These are phyloP conservation scores for Eucalyptus albens DNA, from an alignment of 345 rosid species.

Conservation along the genomic window DNA sequence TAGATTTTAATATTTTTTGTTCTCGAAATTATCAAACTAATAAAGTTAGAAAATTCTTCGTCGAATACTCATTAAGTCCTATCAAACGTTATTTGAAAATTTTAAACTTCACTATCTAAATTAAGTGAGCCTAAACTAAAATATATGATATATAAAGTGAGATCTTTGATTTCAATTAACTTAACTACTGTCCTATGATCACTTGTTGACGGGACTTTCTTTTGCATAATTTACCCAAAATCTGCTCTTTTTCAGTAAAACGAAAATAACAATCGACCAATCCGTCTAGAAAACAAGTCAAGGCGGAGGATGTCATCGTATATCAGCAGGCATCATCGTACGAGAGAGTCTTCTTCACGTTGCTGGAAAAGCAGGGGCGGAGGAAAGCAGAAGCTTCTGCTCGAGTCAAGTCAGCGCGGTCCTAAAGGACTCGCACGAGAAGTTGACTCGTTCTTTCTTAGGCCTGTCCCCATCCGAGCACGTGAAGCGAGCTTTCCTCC, in stretches of 20 bases:
- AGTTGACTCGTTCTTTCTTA: not conserved
- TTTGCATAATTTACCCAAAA: not conserved
- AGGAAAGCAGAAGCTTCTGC: not conserved
- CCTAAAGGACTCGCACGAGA: not conserved
- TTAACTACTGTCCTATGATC: fast-evolving
- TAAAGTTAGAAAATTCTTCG: too few relatives aligned
- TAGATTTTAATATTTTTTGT: too few relatives aligned
- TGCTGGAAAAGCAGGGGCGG: not conserved
- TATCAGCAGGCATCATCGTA: not conserved
- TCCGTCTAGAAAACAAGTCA: not conserved
- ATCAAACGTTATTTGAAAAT: too few relatives aligned
- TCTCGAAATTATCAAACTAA: too few relatives aligned
- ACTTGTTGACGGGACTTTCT: not conserved
- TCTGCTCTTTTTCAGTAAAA: not conserved
- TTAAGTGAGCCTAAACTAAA: not conserved
- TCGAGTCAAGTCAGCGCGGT: not conserved
- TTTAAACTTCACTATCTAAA: not conserved
- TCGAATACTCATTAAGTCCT: not conserved
- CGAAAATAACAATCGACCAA: not conserved
- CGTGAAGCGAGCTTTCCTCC: not conserved
- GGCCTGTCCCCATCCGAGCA: not conserved
- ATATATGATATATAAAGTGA: not conserved
- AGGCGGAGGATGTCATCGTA: not conserved
- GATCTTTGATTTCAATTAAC: not conserved
- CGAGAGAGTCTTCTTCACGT: not conserved